phyloP scores from a whole-genome alignment of 768 basidiomycete genomes.

The Mycena vitilis region DNA sequence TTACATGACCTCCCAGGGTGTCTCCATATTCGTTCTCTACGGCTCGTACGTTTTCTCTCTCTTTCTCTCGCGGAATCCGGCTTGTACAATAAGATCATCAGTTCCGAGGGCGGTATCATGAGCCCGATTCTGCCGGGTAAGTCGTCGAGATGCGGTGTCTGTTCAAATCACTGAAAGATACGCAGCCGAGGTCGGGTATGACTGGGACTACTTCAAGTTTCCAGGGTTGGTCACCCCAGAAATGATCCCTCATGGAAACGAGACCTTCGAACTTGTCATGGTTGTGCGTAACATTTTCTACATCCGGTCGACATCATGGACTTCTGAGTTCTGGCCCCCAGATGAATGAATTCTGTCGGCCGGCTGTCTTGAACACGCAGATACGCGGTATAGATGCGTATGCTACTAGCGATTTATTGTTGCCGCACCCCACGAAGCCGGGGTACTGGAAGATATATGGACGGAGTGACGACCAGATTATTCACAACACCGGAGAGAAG shows the following conservation, averaged over 20 bases:
- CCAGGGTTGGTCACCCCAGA: slow-evolving; percentile 37
- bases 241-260: slow-evolving; percentile 48
- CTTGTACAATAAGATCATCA: not conserved
- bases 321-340: not conserved
- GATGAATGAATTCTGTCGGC: slow-evolving; percentile 37
- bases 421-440: slow-evolving; percentile 55
- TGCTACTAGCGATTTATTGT: slow-evolving; percentile 56
- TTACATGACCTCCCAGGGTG: slow-evolving; percentile 45
- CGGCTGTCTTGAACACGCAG: slow-evolving; percentile 47
- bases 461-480: slow-evolving; percentile 53
- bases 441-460: slow-evolving; percentile 54
- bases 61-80: not conserved
- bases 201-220: slow-evolving; percentile 43
- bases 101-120: slow-evolving; percentile 35
- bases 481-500: slow-evolving; percentile 31
- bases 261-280: slow-evolving; percentile 51
- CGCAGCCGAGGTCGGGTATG: slow-evolving; percentile 14
- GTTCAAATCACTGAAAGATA: not conserved
- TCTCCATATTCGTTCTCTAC: slow-evolving; percentile 46
- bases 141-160: not conserved
- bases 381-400: slow-evolving; percentile 53
- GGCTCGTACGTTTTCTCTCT: slow-evolving; percentile 43
- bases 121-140: slow-evolving; percentile 36
- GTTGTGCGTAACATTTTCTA: slow-evolving; percentile 44
- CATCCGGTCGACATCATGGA: too few relatives aligned